Conservation (phyloP, 371 early-diverging fungal genomes). For the Zancudomyces culisetae region DNA sequence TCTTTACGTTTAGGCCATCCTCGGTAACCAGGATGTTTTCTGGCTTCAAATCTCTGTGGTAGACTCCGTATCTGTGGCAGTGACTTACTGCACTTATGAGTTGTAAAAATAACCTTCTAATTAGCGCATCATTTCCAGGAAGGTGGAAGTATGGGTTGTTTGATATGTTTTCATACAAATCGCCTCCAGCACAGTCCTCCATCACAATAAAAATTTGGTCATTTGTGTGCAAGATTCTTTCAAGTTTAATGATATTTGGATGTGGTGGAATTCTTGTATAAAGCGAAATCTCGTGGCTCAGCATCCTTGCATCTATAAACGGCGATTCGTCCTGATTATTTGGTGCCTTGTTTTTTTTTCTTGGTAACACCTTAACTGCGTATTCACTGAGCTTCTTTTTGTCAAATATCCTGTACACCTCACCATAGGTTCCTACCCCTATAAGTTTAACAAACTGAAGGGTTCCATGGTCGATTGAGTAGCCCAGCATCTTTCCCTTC, state of each 20-base stretch:
- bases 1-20: conserved; percentile 35
- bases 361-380: conserved; percentile 21
- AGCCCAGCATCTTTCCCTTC: conserved; percentile 12
- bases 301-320: conserved; percentile 13
- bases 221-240: conserved; percentile 95
- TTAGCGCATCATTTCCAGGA: conserved; percentile 17
- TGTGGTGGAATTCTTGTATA: conserved; percentile 32
- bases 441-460: conserved; percentile 22
- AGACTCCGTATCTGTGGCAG: conserved; percentile 32
- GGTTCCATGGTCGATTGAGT: conserved; percentile 22
- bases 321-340: neutral
- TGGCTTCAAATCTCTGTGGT: conserved; percentile 30
- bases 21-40: conserved; percentile 29
- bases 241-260: conserved; percentile 67
- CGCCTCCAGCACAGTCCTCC: conserved; percentile 89
- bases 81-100: conserved; percentile 29
- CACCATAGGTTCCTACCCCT: conserved; percentile 27
- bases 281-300: conserved; percentile 19
- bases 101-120: conserved; percentile 25
- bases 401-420: conserved; percentile 23
- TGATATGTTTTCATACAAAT: conserved; percentile 92
- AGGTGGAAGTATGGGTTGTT: conserved; percentile 18
- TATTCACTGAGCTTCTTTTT: conserved; percentile 13
- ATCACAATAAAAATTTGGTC: conserved; percentile 96
- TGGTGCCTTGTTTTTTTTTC: conserved; percentile 6